Base-by-base conservation (phyloP, 2,329 filamentous ascomycete species). In the Botryotinia globosa region DNA sequence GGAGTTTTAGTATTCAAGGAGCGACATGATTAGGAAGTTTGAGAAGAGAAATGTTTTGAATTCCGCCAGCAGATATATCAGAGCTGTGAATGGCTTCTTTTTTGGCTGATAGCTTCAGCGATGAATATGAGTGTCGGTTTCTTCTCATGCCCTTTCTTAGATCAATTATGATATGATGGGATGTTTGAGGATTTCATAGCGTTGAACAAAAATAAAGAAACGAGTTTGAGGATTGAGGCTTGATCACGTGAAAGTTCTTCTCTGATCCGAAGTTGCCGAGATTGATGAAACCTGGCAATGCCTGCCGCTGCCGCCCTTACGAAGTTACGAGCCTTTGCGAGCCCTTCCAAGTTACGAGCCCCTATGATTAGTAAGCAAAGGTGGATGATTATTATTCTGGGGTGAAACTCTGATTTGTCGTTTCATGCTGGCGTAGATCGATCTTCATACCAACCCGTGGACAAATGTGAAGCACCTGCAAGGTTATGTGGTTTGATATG, bases 401-500 rank as follows among this genome's bases (percentile, higher is more conserved):
- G 51, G 25, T n/a, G 48, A 54, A 54, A 54, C 25, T 54, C 16
- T 54, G 48, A n/a, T 54, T n/a, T 54, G 48, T 12, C 48, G n/a
- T n/a, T 51, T 54, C 48, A 54, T 54, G 48, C 48, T 16, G 10
- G 25, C 29, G 48, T n/a, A n/a, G 48, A 54, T n/a, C 14, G 48
- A 54, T 54, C 48, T n/a, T 54, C 25, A 54, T 7, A 54, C 25
- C 48, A 54, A 54, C 34, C 34, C 34, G 34, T 34, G 34, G 34
- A 34, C 51, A 54, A 54, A 16, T 29, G 51, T 54, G 9, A 51
- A 51, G 25, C 48, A 32, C 32, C 32, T 32, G 32, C 32, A 51
- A n/a, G 22, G n/a, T 63, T 39, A 45, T 39, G 61, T 63, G 61
- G 51, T 56, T 56, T 56, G n/a, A 56, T 37, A 66, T 66, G 44